These are phyloP conservation scores for Ramicandelaber brevisporus DNA, from an alignment of 192 early-diverging fungal genomes.

Conservation along the genomic window DNA sequence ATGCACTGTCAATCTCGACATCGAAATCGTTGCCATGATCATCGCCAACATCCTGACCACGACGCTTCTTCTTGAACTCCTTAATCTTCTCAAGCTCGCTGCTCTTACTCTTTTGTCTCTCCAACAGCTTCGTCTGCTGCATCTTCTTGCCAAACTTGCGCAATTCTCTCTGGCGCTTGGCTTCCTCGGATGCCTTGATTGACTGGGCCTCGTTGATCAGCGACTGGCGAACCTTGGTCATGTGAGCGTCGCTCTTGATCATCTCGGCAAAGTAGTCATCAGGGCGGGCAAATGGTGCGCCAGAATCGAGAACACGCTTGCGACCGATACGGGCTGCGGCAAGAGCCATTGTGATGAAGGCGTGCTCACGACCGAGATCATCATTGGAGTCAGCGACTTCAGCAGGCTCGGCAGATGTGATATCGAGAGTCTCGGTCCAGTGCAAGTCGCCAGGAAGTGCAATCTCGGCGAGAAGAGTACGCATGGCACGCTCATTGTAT, in stretches of 20 bases:
- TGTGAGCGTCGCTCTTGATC: constrained; percentile 91
- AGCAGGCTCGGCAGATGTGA: too few relatives aligned
- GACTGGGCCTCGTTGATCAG: constrained; percentile 59
- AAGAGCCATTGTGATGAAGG: constrained; percentile 81
- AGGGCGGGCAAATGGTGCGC: constrained; percentile 61
- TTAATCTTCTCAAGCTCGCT: constrained; percentile 81
- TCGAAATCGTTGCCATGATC: constrained; percentile 10
- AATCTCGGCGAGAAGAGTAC: too few relatives aligned
- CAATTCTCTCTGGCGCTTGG: constrained; percentile 61
- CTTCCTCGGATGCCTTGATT: constrained; percentile 60
- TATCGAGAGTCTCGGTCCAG: too few relatives aligned
- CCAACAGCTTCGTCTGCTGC: constrained; percentile 70
- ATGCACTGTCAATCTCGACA: constrained; percentile 11
- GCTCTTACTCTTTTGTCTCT: constrained; percentile 66
- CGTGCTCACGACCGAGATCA: constrained; percentile 79
- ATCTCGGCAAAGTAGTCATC: constrained; percentile 96
- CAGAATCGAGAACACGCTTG: constrained; percentile 25
- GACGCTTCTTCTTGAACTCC: constrained; percentile 60
- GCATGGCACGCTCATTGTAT: too few relatives aligned
- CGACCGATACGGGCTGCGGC: constrained; percentile 43
- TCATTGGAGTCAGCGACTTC: constrained; percentile 40
- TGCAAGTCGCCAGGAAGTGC: too few relatives aligned
- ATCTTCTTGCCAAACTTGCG: constrained; percentile 98
- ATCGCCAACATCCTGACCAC: constrained; percentile 14
- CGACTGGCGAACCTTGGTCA: constrained; percentile 66